Evolutionary conservation across 176 grass and related monocot genomes (phyloP).

Genomic region (Miscanthus lutarioriparius): DNA sequence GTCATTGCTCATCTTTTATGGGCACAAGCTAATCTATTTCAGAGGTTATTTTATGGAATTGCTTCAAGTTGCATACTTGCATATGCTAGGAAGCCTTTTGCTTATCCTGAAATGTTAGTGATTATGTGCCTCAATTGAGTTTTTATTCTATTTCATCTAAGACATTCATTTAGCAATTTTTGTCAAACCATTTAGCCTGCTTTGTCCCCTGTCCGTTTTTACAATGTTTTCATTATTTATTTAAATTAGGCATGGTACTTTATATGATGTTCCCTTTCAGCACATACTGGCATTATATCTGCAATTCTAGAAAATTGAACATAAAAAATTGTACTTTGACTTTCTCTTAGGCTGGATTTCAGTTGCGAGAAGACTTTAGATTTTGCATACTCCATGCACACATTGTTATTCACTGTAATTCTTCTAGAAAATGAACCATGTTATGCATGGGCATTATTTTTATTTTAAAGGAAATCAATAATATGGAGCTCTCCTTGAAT

Average conservation of each 20-base stretch:
- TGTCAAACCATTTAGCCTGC: neutral
- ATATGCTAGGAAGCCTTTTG: neutral
- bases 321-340: neutral
- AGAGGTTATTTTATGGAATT: neutral
- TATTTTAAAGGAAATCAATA: slow-evolving; percentile 18
- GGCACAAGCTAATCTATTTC: slow-evolving; percentile 10
- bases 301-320: neutral
- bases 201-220: neutral
- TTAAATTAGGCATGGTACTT: neutral
- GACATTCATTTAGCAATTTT: neutral
- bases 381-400: neutral
- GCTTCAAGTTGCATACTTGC: neutral
- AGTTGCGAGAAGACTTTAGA: neutral
- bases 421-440: neutral
- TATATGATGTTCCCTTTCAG: neutral
- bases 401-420: neutral
- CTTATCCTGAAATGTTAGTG: neutral
- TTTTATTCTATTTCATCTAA: neutral
- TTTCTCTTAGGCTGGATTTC: slow-evolving; percentile 9
- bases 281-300: slow-evolving; percentile 17
- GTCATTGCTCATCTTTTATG: slow-evolving; percentile 13
- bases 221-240: slow-evolving; percentile 3
- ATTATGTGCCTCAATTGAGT: slow-evolving; percentile 14
- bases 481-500: neutral
- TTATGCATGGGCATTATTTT: neutral